A percentile compares a stretch with the other conserved stretches of the same genome.
phyloP scores from a whole-genome alignment of 495 filamentous ascomycete genomes.

The Tirmania nivea region DNA sequence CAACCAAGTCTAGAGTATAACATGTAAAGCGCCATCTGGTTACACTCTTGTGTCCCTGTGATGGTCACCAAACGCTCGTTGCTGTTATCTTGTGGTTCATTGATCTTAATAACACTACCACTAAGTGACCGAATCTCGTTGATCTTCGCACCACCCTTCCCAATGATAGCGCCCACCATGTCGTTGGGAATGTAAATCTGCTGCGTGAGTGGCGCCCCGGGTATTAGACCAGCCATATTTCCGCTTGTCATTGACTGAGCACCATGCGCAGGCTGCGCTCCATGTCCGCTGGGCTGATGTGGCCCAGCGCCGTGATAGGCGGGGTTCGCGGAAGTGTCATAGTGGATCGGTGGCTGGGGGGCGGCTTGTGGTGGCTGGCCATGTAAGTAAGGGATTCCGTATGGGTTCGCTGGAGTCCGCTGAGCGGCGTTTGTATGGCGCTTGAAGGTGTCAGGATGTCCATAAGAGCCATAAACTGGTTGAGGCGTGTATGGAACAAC shows the following conservation, averaged over 20 bases:
- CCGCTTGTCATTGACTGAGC: conserved; percentile 27
- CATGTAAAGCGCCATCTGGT: conserved; percentile 98
- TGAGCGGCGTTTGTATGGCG: conserved; percentile 48
- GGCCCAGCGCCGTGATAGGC: conserved; percentile 54
- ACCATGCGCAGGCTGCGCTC: conserved; percentile 28
- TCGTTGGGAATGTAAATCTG: conserved; percentile 99
- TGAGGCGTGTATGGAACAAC: conserved; percentile 90
- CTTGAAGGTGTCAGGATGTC: conserved; percentile 69
- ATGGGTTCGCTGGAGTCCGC: conserved; percentile 35
- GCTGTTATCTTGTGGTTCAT: conserved; percentile 96
- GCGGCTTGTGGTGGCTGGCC: conserved; percentile 37
- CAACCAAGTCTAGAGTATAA: conserved; percentile 88
- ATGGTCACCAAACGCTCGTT: conserved; percentile 95
- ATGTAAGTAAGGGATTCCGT: conserved; percentile 50
- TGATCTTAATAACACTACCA: conserved; percentile 98
- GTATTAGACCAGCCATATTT: conserved; percentile 51
- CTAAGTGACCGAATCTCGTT: conserved; percentile 94
- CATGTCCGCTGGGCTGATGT: conserved; percentile 42
- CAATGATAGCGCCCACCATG: conserved; percentile 98
- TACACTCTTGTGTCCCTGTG: conserved; percentile 91
- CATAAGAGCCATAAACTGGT: conserved; percentile 74
- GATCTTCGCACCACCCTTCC: conserved; percentile 96
- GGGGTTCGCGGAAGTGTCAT: conserved; percentile 37
- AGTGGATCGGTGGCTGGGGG: conserved; percentile 52
- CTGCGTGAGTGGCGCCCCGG: conserved; percentile 77